Conservation (phyloP, 2,329 filamentous ascomycete genomes). For the Fusarium sacchari region DNA sequence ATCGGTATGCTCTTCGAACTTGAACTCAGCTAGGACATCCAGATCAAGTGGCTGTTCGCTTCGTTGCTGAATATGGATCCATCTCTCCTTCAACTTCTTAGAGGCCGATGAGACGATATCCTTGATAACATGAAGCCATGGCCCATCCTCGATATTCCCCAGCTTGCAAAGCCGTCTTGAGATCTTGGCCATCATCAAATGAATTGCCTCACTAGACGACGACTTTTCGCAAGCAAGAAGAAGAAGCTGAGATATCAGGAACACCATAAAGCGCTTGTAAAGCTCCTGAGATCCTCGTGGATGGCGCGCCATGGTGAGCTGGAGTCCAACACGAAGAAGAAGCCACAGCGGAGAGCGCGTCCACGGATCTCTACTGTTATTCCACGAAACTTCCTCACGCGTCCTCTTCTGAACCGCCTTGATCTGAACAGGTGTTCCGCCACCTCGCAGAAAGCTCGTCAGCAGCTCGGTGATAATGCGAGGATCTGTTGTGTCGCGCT, state of each 20-base stretch:
- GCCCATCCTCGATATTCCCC: not conserved
- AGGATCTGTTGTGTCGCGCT: slow-evolving; percentile 60
- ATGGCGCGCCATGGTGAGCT: slow-evolving; percentile 44
- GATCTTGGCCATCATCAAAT: slow-evolving; percentile 29
- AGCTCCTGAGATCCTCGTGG: not conserved
- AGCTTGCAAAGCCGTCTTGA: slow-evolving; percentile 22
- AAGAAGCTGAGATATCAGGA: slow-evolving; percentile 9
- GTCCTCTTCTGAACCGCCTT: slow-evolving; percentile 58
- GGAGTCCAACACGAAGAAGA: slow-evolving; percentile 61
- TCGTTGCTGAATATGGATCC: not conserved
- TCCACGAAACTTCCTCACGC: slow-evolving; percentile 62
- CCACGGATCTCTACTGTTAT: slow-evolving; percentile 52
- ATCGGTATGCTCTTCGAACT: not conserved
- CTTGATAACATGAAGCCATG: slow-evolving; percentile 10
- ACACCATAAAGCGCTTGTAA: slow-evolving; percentile 36
- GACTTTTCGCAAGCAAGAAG: not conserved
- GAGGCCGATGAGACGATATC: slow-evolving; percentile 4
- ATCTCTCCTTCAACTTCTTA: not conserved
- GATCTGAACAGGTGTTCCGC: slow-evolving; percentile 42
- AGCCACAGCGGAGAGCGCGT: slow-evolving; percentile 65
- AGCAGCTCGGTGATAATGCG: slow-evolving; percentile 62
- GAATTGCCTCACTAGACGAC: slow-evolving; percentile 6
- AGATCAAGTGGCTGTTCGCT: slow-evolving; percentile 1
- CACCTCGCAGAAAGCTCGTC: slow-evolving; percentile 50
- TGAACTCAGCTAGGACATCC: not conserved